Evolutionary conservation across 768 basidiomycete species (phyloP), one percentile per base, ranked within the genome.

Genomic region (Sutorius australiensis): DNA sequence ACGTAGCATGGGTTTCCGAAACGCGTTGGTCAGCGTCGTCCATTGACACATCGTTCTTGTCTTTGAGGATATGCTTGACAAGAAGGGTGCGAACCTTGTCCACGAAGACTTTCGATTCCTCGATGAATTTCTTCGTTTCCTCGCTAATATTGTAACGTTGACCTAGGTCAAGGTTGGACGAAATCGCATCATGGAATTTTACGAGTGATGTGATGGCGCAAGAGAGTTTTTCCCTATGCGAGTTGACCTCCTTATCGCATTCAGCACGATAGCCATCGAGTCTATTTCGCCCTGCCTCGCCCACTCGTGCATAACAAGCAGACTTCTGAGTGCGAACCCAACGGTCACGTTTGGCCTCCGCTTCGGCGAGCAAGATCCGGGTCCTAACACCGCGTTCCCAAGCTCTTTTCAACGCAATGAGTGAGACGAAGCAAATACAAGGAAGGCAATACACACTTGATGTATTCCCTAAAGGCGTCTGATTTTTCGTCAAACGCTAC

Each of bases 311-410:
- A 53, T 64, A 69, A 36, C 56, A 55, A 7, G 50, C 14, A 51
- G 68, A 69, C 36, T 69, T 71, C 37, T 70, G 68, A 8, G 66
- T 61, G 21, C 62, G 62, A 42, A 53, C 58, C 70, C 70, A 69
- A 34, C 64, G 64, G 10, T 59, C 54, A 30, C 58, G 68, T 36
- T 69, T 61, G 5, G 53, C 45, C 33, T 69, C 70, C 8, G 70
- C 70, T 33, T 69, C 69, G 0, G 33, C 50, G 13, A 70, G 57
- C 50, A 49, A 44, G 50, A 58, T 53, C 31, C 52, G 62, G 43
- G 70, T 53, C 45, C 70, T 59, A 51, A 69, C 61, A 3, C 60
- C 64, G 43, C 68, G 69, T 31, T 71, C 68, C 61, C 59, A 70
- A 3, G 55, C 31, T 54, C 68, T 69, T 56, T 19, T 39, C 37